phyloP scores from a whole-genome alignment of 495 filamentous ascomycete species.

The Trichoderma erinaceum region DNA sequence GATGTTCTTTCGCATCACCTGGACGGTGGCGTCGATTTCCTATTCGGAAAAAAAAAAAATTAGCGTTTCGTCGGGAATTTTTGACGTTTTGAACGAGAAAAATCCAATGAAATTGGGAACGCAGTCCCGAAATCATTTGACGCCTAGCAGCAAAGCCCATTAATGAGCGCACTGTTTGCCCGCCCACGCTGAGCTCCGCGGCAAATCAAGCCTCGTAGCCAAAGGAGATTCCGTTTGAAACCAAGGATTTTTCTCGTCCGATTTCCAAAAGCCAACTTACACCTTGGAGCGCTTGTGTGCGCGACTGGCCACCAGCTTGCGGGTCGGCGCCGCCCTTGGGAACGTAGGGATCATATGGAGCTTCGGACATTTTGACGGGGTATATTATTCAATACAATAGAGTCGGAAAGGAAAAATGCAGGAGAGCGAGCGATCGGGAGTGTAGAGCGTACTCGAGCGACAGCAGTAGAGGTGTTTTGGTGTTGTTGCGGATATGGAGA shows the following conservation, averaged over 20 bases:
- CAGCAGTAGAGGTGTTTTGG: background rate
- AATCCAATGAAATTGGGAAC: background rate
- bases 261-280: conserved; percentile 48
- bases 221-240: background rate
- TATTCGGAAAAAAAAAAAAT: conserved; percentile 29
- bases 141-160: background rate
- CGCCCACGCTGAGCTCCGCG: background rate
- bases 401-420: background rate
- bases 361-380: conserved; percentile 33
- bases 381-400: background rate
- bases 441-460: background rate
- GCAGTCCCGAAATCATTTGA: background rate
- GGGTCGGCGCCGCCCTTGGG: conserved; percentile 54
- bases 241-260: background rate
- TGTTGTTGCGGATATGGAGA: background rate
- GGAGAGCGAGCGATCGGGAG: background rate
- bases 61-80: background rate
- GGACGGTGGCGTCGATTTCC: conserved; percentile 96
- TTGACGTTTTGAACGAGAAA: background rate
- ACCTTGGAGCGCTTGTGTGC: conserved; percentile 65
- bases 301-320: conserved; percentile 37
- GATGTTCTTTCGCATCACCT: conserved; percentile 91
- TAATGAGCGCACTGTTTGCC: background rate
- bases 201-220: background rate
- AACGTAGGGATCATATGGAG: conserved; percentile 89